phyloP scores from a whole-genome alignment of 1,139 yeast genomes.

The Geotrichum australiense region DNA sequence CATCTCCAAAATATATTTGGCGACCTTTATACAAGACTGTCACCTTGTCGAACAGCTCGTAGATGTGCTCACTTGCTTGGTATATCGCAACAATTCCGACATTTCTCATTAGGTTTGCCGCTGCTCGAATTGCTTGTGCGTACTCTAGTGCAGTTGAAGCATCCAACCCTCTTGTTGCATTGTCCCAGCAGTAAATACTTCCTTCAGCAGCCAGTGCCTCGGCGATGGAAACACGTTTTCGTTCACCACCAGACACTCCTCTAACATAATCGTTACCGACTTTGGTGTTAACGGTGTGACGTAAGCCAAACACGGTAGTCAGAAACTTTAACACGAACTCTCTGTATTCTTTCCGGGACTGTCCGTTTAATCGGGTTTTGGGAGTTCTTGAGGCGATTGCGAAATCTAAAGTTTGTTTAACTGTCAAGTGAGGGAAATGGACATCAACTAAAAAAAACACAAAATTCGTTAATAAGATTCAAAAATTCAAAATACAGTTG shows the following conservation, averaged over 20 bases:
- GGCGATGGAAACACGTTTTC: conserved; percentile 56
- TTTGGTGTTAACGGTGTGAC: conserved; percentile 49
- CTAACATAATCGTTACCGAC: too few relatives aligned
- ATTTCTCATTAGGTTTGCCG: conserved; percentile 48
- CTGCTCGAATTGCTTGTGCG: conserved; percentile 55
- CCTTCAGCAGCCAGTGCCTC: conserved; percentile 57
- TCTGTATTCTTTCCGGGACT: conserved; percentile 44
- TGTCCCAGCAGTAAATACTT: conserved; percentile 62
- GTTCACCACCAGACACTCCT: conserved; percentile 61
- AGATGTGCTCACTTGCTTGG: conserved; percentile 64
- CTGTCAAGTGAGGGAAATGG: conserved; percentile 60
- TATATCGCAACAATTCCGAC: conserved; percentile 54
- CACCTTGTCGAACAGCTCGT: conserved; percentile 56
- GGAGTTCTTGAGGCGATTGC: conserved; percentile 60
- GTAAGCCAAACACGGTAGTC: conserved; percentile 52
- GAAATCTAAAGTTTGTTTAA: conserved; percentile 54
- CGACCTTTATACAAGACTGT: conserved; percentile 53
- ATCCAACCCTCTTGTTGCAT: conserved; percentile 73
- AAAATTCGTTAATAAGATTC: conserved; percentile 40
- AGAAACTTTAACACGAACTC: conserved; percentile 44
- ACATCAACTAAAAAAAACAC: conserved; percentile 35
- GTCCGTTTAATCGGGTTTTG: conserved; percentile 43
- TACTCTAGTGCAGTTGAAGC: conserved; percentile 68
- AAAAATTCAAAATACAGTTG: conserved; percentile 45
- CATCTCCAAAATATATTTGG: conserved; percentile 56